Evolutionary conservation across 2,329 filamentous ascomycete species (phyloP), one percentile per base, ranked within the genome.

Genomic region (Ascosphaera acerosa): DNA sequence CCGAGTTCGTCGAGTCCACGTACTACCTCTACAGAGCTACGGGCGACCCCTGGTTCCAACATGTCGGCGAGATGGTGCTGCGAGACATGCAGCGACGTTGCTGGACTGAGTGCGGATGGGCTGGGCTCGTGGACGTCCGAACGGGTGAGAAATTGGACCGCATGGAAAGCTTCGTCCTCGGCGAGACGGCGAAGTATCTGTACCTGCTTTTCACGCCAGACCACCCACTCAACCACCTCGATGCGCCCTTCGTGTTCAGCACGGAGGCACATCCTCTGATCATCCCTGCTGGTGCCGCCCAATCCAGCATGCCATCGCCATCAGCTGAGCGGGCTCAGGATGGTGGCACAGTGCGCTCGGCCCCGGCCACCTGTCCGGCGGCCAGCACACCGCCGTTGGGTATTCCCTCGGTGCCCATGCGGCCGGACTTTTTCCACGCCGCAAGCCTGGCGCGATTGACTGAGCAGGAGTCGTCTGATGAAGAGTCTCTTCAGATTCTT

Each of bases 121-220:
- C 84, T 10, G 84, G 84, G 1, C 60, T 94, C 20, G 73, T 81
- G 43, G 73, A 82, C 47, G 76, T 84, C 6, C 59, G 72, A 19
- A 77, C 66, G 4, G 84, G 84, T 3, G 78, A 92, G 52, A 69
- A 80, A 51, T 77, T 68, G 41, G 82, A 97, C 48, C 74, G 87
- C 19, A 94, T 94, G 87, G 87, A 97, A 52, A 94, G 84, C 48
- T 97, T 94, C 60, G 94, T 94, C 45, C 62, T 97, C 1, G 84
- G 87, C 10, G 87, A 97, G 52, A 97, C 87, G 2, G 73, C 80
- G 28, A 92, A 94, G 51, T 97, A 97, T 49, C 59, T 97, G 38
- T 94, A 89, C 48, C 57, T 97, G 33, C 65, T 94, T 2, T 94
- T 89, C 49, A 77, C 90, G 40, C 64, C 71, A 3, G 63, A 70